Conservation (phyloP, 1,284 basidiomycete genomes). For the Laetiporus sulphureus region DNA sequence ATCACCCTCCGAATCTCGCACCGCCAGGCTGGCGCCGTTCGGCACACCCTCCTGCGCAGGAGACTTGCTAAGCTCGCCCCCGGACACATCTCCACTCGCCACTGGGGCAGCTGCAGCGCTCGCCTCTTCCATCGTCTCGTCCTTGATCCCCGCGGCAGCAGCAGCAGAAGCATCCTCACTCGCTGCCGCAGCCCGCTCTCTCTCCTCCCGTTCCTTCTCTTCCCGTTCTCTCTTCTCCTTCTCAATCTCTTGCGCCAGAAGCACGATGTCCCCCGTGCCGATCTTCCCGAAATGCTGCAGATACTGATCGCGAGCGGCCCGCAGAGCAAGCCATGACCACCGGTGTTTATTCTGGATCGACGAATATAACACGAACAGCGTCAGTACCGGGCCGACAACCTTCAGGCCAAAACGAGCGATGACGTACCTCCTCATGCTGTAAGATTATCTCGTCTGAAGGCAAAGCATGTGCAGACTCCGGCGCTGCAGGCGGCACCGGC, state of each 20-base stretch:
- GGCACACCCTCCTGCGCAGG: too few relatives aligned
- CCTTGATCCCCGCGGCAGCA: slow-evolving; percentile 3
- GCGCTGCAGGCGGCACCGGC: slow-evolving; percentile 15
- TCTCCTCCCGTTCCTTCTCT: slow-evolving; percentile 28
- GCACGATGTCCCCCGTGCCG: slow-evolving; percentile 65
- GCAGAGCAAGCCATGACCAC: slow-evolving; percentile 73
- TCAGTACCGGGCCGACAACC: background rate
- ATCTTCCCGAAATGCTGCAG: slow-evolving; percentile 71
- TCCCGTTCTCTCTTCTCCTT: slow-evolving; percentile 39
- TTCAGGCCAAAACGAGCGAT: background rate
- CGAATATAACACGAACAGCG: background rate
- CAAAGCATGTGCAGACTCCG: slow-evolving; percentile 17
- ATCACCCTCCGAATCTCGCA: slow-evolving; percentile 37
- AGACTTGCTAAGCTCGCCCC: background rate
- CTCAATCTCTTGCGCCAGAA: slow-evolving; percentile 65
- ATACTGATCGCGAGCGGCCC: slow-evolving; percentile 63
- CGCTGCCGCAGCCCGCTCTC: too few relatives aligned
- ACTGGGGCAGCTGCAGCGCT: background rate
- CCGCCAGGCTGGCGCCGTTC: background rate
- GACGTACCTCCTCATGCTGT: slow-evolving; percentile 56
- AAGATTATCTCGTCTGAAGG: slow-evolving; percentile 45
- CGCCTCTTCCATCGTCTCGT: background rate
- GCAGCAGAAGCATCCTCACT: slow-evolving; percentile 7
- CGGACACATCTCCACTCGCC: background rate
- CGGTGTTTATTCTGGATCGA: slow-evolving; percentile 57